Base-by-base conservation (phyloP, 108 stramenopile genomes). In the Schizochytrium sp. region DNA sequence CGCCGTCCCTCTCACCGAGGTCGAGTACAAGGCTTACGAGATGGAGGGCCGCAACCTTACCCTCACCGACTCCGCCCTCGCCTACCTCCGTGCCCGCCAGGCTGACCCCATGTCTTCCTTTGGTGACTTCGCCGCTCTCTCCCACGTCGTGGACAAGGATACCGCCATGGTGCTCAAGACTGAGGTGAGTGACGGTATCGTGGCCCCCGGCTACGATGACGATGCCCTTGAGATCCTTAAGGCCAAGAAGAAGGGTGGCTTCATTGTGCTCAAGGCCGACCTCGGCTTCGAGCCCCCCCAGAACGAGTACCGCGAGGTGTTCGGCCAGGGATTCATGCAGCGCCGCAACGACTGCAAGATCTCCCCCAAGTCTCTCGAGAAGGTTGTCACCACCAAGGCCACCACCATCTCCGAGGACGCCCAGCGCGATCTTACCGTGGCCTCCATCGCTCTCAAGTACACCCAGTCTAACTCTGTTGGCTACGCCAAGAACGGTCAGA, bases 41-140 rank as follows among this genome's bases (percentile, higher is more conserved):
- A 93, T 91, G 2, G 91, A 93, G 15, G n/a, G n/a, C 28, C 87
- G 87, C 57, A 44, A 56, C 56, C 0, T 56, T 57, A 38, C 19
- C 45, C 91, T 98, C 89, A 98, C 99, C 19, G 97, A 98, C 8
- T 91, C 92, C 0, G 97, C 99, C 42, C 91, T 97, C 89, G 99
- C 99, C 47, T 99, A 99, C 93, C 89, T 99, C 50, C 96, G 99
- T 46, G 99, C 99, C 13, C 93, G 99, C 4, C 97, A 98, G 89
- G 98, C 98, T 41, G 99, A 99, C 90, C 99, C 99, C 73, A 97
- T 99, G 98, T 98, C 97, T 88, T 96, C 95, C 88, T 99, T 99
- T 90, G 99, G 99, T 46, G 99, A 98, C 92, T 99, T 97, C 88
- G 98, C 95, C 57, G 99, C 99, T 56, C 91, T 99, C 13, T 95